Conservation (phyloP, 768 basidiomycete species). For the Tylopilus sp. region DNA sequence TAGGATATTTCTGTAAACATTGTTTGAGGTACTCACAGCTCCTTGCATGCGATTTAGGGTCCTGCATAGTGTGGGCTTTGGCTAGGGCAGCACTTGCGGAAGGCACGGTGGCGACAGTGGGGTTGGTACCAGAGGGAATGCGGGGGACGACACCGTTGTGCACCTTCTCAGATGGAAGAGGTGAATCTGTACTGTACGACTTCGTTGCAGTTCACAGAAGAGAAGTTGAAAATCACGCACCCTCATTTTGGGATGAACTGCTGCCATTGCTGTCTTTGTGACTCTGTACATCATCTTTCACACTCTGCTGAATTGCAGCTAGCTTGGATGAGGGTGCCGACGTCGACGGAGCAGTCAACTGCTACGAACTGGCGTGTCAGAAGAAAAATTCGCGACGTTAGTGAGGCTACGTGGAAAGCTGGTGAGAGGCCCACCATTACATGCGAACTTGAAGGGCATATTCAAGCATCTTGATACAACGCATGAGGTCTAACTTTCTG, state of each 20-base stretch:
- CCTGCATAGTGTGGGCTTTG: slow-evolving; percentile 77
- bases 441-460: slow-evolving; percentile 93
- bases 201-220: not conserved
- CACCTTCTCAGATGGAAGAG: slow-evolving; percentile 65
- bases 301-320: slow-evolving; percentile 53
- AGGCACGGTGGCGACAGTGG: slow-evolving; percentile 18
- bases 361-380: slow-evolving; percentile 62
- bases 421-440: slow-evolving; percentile 66
- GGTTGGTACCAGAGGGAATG: slow-evolving; percentile 48
- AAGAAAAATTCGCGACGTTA: slow-evolving; percentile 15
- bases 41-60: slow-evolving; percentile 92
- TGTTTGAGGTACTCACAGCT: slow-evolving; percentile 98
- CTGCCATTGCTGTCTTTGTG: slow-evolving; percentile 77
- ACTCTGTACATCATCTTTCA: slow-evolving; percentile 70
- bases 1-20: slow-evolving; percentile 99
- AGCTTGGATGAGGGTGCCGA: slow-evolving; percentile 65
- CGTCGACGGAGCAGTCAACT: slow-evolving; percentile 55
- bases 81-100: slow-evolving; percentile 49
- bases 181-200: slow-evolving; percentile 54
- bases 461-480: slow-evolving; percentile 98
- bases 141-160: slow-evolving; percentile 59
- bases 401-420: slow-evolving; percentile 1
- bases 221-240: slow-evolving; percentile 34
- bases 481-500: slow-evolving; percentile 83
- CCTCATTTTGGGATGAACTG: slow-evolving; percentile 85